A percentile compares a stretch with the other conserved stretches of the same genome.
These are phyloP conservation scores for Fraxinus paxiana DNA, from an alignment of 305 asterid species.

Conservation along the genomic window DNA sequence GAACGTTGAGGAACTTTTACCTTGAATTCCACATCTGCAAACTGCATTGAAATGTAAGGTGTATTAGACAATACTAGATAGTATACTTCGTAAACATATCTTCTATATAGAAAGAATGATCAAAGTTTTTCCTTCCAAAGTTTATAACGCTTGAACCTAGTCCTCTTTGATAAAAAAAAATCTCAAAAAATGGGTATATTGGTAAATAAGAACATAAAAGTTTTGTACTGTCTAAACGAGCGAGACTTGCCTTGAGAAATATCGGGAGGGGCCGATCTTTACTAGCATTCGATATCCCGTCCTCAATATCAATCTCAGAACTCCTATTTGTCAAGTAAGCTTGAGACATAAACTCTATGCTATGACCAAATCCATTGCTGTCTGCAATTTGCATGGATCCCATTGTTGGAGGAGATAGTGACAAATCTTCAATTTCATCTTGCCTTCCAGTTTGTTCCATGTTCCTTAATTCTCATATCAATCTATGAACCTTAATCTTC, in stretches of 20 bases:
- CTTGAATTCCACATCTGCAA: conserved; percentile 77
- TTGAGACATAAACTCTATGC: conserved; percentile 55
- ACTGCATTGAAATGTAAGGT: conserved; percentile 38
- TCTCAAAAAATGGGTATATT: not conserved
- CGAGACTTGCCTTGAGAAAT: conserved; percentile 62
- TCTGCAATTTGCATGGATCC: conserved; percentile 60
- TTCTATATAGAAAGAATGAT: not conserved
- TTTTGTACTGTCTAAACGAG: not conserved
- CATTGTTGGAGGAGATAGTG: conserved; percentile 48
- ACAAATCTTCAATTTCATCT: conserved; percentile 57
- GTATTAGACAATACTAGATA: not conserved
- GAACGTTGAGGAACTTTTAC: conserved; percentile 43
- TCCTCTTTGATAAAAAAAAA: not conserved
- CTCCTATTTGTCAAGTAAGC: conserved; percentile 40
- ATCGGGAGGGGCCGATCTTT: conserved; percentile 67
- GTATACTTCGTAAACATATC: not conserved
- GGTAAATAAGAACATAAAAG: not conserved
- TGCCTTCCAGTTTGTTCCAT: conserved; percentile 46
- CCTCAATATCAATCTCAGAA: conserved; percentile 64
- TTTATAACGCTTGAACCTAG: not conserved
- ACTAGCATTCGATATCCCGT: conserved; percentile 28
- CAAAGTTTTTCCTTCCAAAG: not conserved
- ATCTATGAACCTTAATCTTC: not conserved
- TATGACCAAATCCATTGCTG: conserved; percentile 57
- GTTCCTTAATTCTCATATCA: not conserved